A percentile compares a stretch with the other conserved stretches of the same genome.
Conservation (phyloP, 768 basidiomycete genomes). For the Ramaria rubella region DNA sequence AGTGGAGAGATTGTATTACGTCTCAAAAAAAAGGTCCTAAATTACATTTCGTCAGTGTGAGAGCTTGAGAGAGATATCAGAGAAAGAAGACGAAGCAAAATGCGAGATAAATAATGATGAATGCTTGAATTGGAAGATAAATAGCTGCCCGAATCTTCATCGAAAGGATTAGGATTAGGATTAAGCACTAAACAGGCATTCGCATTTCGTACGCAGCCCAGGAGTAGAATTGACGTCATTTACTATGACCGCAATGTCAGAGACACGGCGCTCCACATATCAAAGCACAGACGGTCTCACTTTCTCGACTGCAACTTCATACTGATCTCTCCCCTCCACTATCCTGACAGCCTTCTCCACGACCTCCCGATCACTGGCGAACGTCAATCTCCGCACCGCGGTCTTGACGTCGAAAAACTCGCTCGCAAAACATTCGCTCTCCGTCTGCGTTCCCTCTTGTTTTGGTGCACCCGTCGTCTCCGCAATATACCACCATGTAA, state of each 20-base stretch:
- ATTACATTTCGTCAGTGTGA: too few species aligned
- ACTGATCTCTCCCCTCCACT: constrained; percentile 20
- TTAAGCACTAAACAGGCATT: too few species aligned
- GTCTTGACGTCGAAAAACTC: constrained; percentile 31
- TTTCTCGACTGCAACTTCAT: not conserved
- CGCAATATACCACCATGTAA: constrained; percentile 49
- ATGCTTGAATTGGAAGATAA: too few species aligned
- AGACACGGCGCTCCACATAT: not conserved
- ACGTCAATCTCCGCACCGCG: constrained; percentile 33
- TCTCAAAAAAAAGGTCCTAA: too few species aligned
- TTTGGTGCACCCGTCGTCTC: constrained; percentile 21
- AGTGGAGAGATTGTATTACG: too few species aligned
- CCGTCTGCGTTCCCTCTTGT: constrained; percentile 38
- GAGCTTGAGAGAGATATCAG: too few species aligned
- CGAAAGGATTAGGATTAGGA: too few species aligned
- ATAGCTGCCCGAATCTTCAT: too few species aligned
- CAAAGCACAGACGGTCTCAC: not conserved
- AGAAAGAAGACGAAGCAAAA: too few species aligned
- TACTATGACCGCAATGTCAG: not conserved
- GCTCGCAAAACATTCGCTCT: constrained; percentile 36
- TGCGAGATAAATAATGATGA: too few species aligned
- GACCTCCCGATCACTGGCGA: constrained; percentile 33
- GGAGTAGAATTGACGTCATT: too few species aligned
- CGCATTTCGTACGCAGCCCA: too few species aligned
- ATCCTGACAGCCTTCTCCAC: constrained; percentile 33